Evolutionary conservation across 2,329 filamentous ascomycete genomes (phyloP).

Genomic region (Aspergillus costaricaensis): DNA sequence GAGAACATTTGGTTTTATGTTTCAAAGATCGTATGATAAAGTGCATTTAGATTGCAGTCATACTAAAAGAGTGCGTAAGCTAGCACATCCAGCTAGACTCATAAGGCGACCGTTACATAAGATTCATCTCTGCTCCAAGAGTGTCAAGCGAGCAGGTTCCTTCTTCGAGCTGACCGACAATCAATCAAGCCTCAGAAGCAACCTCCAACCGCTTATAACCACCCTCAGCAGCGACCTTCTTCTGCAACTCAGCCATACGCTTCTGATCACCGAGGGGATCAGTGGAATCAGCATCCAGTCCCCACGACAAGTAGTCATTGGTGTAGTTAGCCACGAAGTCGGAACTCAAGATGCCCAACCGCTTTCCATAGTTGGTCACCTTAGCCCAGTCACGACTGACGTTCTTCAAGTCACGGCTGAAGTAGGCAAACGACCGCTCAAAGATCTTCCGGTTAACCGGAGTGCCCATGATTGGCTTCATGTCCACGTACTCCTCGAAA

Average conservation of each 20-base stretch:
- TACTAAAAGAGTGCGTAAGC: not conserved
- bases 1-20: too few relatives aligned
- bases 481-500: constrained; percentile 69
- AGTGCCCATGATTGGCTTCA: constrained; percentile 71
- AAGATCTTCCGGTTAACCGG: constrained; percentile 75
- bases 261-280: constrained; percentile 75
- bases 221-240: constrained; percentile 64
- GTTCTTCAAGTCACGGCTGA: constrained; percentile 73
- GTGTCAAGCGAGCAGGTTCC: not conserved
- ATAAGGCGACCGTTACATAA: not conserved
- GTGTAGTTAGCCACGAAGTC: constrained; percentile 73
- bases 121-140: too few relatives aligned
- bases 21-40: not conserved
- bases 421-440: constrained; percentile 76
- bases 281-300: constrained; percentile 62
- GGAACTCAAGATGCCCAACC: constrained; percentile 66
- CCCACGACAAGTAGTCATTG: constrained; percentile 69
- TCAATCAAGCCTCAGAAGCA: constrained; percentile 27
- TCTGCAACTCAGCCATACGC: constrained; percentile 69
- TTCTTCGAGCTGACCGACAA: not conserved
- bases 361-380: constrained; percentile 75
- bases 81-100: not conserved
- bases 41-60: not conserved
- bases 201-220: constrained; percentile 54
- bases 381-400: constrained; percentile 74